Evolutionary conservation across 2,329 filamentous ascomycete species (phyloP), one percentile per base, ranked within the genome.

Genomic region (Phyllosticta capitalensis): DNA sequence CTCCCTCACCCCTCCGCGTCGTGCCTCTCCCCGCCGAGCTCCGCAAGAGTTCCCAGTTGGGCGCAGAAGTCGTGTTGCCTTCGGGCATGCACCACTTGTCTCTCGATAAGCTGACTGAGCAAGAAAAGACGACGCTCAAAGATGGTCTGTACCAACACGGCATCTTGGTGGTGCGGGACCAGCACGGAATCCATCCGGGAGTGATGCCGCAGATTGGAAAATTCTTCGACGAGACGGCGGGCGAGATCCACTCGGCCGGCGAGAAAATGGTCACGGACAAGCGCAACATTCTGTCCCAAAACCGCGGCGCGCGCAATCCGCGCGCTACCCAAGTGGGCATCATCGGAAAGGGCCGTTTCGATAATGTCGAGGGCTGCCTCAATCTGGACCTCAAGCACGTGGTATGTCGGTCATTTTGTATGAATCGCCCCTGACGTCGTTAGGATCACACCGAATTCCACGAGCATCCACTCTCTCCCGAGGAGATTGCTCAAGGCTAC

Each of bases 361-460:
- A 59, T 20, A 61, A 62, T 10, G 62, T 65, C 50, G 61, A 64
- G 56, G 64, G 63, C 2, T 58, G 65, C 19, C 51, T 55, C 7
- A 63, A 62, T 45, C 38, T 65, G n/a, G 58, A 65, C 6, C 24
- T 65, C 59, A 64, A 65, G 51, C 63, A 65, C 60, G 26, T 65
- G 49, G 59, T 58, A 33, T 7, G 59, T 58, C 12, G 20, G 19
- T 20, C 9, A 2, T 24, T 3, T 12, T 30, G 4, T 19, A 5
- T 22, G 14, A 24, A n/a, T 14, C 3, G 5, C 24, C 1, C 10
- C 19, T 51, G 9, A 57, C 9, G 7, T 5, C 9, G 12, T 20
- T 5, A 61, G 60, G 63, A 65, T 30, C 63, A 64, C 48, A 52
- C 58, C 45, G 52, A 49, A 9, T 79, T 57, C 73, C 77, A 60